Percentiles rank a stretch among this genome's conserved stretches.
These are phyloP conservation scores for Aquilaria yunnanensis DNA, from an alignment of 345 rosid genomes.

Conservation along the genomic window DNA sequence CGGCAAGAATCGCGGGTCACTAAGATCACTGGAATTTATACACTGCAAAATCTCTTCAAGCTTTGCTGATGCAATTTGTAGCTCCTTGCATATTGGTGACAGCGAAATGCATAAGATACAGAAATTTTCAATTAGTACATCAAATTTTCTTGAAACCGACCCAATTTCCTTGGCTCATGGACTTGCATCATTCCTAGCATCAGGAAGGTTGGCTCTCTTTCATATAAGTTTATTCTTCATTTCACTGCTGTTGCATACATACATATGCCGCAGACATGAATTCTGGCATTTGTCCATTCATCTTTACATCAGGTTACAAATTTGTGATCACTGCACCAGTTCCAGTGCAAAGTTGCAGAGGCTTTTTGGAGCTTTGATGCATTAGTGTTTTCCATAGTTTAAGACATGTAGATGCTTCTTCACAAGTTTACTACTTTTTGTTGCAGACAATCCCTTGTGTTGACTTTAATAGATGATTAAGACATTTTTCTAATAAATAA, in stretches of 20 bases:
- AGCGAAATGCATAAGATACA: constrained; percentile 35
- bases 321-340: too few relatives aligned
- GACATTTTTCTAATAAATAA: too few relatives aligned
- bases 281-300: too few relatives aligned
- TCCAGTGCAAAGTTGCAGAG: too few relatives aligned
- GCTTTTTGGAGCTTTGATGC: too few relatives aligned
- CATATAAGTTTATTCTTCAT: constrained; percentile 9
- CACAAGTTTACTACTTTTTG: too few relatives aligned
- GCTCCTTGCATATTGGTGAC: constrained; percentile 30
- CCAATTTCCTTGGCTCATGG: constrained; percentile 31
- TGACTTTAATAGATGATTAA: too few relatives aligned
- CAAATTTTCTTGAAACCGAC: constrained; percentile 43
- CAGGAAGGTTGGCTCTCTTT: constrained; percentile 47
- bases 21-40: constrained; percentile 60
- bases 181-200: constrained; percentile 52
- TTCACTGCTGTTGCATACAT: constrained; percentile 6
- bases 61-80: constrained; percentile 40
- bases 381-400: too few relatives aligned
- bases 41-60: constrained; percentile 72
- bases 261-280: too few relatives aligned
- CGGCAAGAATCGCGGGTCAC: constrained; percentile 52
- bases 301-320: too few relatives aligned
- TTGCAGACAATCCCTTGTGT: too few relatives aligned
- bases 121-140: constrained; percentile 44
- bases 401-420: too few relatives aligned